Evolutionary conservation across 192 early-diverging fungal species (phyloP), one percentile per base, ranked within the genome.

Genomic region (Backusella mclennaniae): DNA sequence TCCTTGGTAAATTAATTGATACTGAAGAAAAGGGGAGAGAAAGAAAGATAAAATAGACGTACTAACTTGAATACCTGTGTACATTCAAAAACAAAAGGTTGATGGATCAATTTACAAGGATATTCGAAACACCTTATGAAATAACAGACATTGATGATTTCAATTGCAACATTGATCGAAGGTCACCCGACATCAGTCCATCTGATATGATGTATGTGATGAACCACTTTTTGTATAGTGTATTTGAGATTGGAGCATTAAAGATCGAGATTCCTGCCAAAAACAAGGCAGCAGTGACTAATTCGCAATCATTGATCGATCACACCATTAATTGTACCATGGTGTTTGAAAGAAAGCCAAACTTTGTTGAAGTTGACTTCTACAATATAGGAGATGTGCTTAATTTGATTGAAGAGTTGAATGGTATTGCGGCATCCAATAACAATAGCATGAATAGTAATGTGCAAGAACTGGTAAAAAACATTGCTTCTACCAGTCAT

Each of bases 351-450:
- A 80, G 77, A 52, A 85, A 84, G 69, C 89, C 92, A 8, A 94
- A 84, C 77, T 94, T 88, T 86, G 74, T 94, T 17, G 85, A 89
- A 0, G 87, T 94, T 8, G 92, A 94, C 76, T 94, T 89, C 81
- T 94, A 90, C 69, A 85, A 92, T 23, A 76, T 85, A 23, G 91
- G 90, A 15, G 77, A 78, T 17, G 23, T 85, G 15, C 76, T 91
- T 72, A 59, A 81, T 41, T 80, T 83, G 3, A 80, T 90, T 7
- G 87, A 89, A 1, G 74, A 85, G 68, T 46, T 91, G 21, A 91
- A 93, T 69, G 84, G 80, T 12, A 84, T 91, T 11, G 5, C 70
- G 26, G 3, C 41, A 4, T 26, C 21, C 26, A 63, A 23, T 14
- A 26, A 12, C 21, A 29, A 29, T 59, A 59, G 53, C 11, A 59